Percentiles rank a stretch among this genome's conserved stretches.
Evolutionary conservation across 2,329 filamentous ascomycete species (phyloP).

Genomic region (Pseudophaeomoniella oleicola): DNA sequence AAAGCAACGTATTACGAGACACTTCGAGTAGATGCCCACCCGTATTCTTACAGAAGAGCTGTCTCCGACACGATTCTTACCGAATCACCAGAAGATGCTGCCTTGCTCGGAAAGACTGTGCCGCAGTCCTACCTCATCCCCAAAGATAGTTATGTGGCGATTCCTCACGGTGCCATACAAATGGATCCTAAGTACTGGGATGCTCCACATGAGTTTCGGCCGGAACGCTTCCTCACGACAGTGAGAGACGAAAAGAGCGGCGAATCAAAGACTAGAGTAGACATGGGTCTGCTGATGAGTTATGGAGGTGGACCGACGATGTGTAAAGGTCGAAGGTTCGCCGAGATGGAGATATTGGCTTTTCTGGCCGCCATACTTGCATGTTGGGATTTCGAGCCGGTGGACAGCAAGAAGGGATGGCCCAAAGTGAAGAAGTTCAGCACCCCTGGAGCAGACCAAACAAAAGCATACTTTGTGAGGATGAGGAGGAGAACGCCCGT

Average conservation of each 20-base stretch:
- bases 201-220: slow-evolving; percentile 27
- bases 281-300: slow-evolving; percentile 29
- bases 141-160: slow-evolving; percentile 26
- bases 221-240: slow-evolving; percentile 29
- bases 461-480: background rate
- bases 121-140: slow-evolving; percentile 24
- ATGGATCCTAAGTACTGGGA: slow-evolving; percentile 24
- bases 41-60: slow-evolving; percentile 27
- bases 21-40: slow-evolving; percentile 27
- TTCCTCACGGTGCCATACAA: slow-evolving; percentile 30
- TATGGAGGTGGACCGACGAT: slow-evolving; percentile 34
- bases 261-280: slow-evolving; percentile 12
- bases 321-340: slow-evolving; percentile 36
- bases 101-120: slow-evolving; percentile 11
- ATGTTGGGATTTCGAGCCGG: slow-evolving; percentile 41
- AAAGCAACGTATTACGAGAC: slow-evolving; percentile 32
- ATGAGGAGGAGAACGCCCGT: background rate
- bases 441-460: background rate
- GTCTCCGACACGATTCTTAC: slow-evolving; percentile 22
- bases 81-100: slow-evolving; percentile 24
- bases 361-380: slow-evolving; percentile 37
- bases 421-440: background rate
- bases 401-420: slow-evolving; percentile 13
- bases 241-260: slow-evolving; percentile 16
- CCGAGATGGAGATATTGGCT: slow-evolving; percentile 33